Conservation (phyloP, 2,329 filamentous ascomycete genomes). For the Claviceps sp. region DNA sequence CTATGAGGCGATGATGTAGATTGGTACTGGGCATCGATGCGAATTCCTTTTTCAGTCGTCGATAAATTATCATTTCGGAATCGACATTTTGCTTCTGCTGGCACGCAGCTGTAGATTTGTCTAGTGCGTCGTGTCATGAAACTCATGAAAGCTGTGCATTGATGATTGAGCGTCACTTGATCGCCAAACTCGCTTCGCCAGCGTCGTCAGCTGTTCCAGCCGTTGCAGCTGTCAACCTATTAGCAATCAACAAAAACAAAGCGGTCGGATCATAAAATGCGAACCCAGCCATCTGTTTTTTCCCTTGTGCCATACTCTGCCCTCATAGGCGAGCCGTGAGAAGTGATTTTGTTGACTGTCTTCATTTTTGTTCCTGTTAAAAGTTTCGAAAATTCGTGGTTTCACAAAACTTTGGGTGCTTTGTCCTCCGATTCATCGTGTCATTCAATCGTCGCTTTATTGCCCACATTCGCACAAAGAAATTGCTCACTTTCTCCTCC, state of each 20-base stretch:
- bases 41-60: no score
- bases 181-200: background rate
- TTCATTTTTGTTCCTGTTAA: background rate
- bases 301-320: background rate
- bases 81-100: background rate
- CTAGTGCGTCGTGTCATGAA: background rate
- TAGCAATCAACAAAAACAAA: background rate
- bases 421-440: background rate
- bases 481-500: background rate
- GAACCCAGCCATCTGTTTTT: background rate
- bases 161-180: background rate
- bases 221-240: constrained; percentile 1
- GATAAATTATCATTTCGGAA: no score
- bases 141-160: background rate
- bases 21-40: background rate
- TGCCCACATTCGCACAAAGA: background rate
- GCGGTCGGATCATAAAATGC: background rate
- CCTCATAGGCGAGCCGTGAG: background rate
- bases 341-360: background rate
- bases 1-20: background rate
- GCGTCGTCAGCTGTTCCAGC: constrained; percentile 1
- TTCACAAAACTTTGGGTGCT: background rate
- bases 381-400: background rate
- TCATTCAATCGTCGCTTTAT: background rate
- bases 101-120: no score